Conservation (phyloP, 2,329 filamentous ascomycete genomes). For the Fragosphaeria purpurea region DNA sequence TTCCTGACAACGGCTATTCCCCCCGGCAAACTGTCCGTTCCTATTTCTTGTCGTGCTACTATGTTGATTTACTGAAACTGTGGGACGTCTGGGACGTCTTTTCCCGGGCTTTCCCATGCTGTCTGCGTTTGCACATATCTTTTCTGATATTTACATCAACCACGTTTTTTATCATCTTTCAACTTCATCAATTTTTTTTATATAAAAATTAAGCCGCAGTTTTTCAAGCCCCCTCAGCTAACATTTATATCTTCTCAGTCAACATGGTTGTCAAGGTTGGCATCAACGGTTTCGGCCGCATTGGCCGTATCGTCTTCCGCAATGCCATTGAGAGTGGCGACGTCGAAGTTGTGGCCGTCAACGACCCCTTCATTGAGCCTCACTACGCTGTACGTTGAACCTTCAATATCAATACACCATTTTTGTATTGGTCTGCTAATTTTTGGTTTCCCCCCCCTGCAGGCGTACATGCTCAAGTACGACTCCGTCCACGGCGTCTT, state of each 20-base stretch:
- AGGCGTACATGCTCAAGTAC: slow-evolving; percentile 99
- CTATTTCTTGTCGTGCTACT: slow-evolving; percentile 9
- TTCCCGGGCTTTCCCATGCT: not conserved
- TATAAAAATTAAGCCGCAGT: too few relatives aligned
- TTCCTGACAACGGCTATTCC: slow-evolving; percentile 3
- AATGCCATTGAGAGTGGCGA: slow-evolving; percentile 87
- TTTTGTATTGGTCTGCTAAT: too few relatives aligned
- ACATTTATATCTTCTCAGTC: too few relatives aligned
- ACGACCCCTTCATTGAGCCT: slow-evolving; percentile 98
- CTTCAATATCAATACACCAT: too few relatives aligned
- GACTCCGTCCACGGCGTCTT: slow-evolving; percentile 95
- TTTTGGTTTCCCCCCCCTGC: slow-evolving; percentile 6
- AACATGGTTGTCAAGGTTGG: slow-evolving; percentile 65
- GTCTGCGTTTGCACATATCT: too few relatives aligned
- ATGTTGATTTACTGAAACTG: too few relatives aligned
- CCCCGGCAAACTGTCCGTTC: not conserved
- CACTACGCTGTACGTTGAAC: slow-evolving; percentile 78
- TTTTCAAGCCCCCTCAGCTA: too few relatives aligned
- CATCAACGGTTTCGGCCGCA: slow-evolving; percentile 99
- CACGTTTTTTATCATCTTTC: too few relatives aligned
- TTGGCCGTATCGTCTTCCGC: slow-evolving; percentile 98
- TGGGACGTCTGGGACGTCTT: too few relatives aligned
- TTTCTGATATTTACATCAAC: too few relatives aligned
- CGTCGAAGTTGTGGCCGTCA: slow-evolving; percentile 90
- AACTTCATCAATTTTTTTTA: slow-evolving; percentile 1